Conservation (phyloP, 257 asterid species). For the Catharanthus roseus region DNA sequence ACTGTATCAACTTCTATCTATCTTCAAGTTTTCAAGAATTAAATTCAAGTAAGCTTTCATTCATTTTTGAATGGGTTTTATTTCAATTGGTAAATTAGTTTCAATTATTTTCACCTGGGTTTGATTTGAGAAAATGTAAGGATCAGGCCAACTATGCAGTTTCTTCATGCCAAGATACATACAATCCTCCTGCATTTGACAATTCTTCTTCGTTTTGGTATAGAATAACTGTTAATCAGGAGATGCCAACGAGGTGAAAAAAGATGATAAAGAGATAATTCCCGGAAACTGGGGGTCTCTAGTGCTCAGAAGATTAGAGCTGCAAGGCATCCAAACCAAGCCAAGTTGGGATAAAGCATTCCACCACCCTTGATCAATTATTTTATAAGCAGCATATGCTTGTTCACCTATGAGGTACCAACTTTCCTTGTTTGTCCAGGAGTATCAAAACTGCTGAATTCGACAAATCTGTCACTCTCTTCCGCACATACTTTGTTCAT, state of each 20-base stretch:
- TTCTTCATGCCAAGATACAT: neutral
- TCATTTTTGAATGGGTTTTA: too few relatives aligned
- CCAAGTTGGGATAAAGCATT: neutral
- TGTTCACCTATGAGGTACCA: neutral
- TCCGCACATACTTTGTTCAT: neutral
- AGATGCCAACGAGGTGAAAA: neutral
- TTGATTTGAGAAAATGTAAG: too few relatives aligned
- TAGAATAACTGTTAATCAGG: neutral
- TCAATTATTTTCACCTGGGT: too few relatives aligned
- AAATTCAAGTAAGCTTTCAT: too few relatives aligned
- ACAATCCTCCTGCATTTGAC: neutral
- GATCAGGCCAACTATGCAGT: neutral
- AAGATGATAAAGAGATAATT: neutral
- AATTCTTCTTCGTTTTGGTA: neutral
- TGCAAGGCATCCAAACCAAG: neutral
- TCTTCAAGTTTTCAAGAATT: too few relatives aligned
- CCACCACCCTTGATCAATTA: neutral
- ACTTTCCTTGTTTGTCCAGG: neutral
- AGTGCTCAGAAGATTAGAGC: neutral
- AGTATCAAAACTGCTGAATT: neutral
- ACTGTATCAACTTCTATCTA: too few relatives aligned
- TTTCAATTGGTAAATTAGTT: too few relatives aligned
- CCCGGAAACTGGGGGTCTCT: neutral
- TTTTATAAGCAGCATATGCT: neutral
- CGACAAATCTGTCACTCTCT: neutral